Evolutionary conservation across 2,329 filamentous ascomycete species (phyloP), one percentile per base, ranked within the genome.

Genomic region (Parafenestella ontariensis): DNA sequence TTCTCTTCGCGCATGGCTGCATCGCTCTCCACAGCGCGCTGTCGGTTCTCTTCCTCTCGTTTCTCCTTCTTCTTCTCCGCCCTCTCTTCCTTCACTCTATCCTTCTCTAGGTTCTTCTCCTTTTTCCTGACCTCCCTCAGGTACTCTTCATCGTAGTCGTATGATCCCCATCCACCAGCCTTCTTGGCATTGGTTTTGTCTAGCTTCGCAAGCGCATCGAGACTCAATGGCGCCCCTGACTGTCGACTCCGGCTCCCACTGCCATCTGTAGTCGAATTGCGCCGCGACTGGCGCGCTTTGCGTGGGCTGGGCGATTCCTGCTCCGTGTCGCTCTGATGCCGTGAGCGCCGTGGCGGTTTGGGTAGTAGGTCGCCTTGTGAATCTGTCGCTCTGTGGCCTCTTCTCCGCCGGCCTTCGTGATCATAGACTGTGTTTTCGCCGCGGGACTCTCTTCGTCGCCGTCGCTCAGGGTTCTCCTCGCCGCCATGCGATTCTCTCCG

Each of bases 201-300:
- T 42, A 93, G 75, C 66, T 87, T 85, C 11, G 87, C 87, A 44
- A 93, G 75, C 5, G 88, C 86, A 63, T 86, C 84, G 56, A 76
- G 79, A 73, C 67, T 86, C 65, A 82, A 62, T 43, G 75, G 71
- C 34, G 74, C 74, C 6, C 31, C 31, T 46, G 65, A 62, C 28
- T 50, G 49, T 8, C 59, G 48, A 51, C 62, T 66, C 64, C 72
- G 71, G 18, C 66, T 70, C 5, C 65, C 65, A 28, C 69, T 73
- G 17, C 69, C 67, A 37, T 65, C 64, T 23, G 69, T 64, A 1
- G 57, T 62, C 21, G 62, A 65, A 37, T 66, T 65, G 52, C 64
- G 59, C 21, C 61, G 54, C 20, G 63, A 59, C n/a, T 52, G 34
- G 1, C 59, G 62, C 15, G 46, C 53, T 47, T 66, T 67, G 13